A percentile compares a stretch with the other conserved stretches of the same genome.
Conservation (phyloP, 768 basidiomycete genomes). For the Coprinellus aureogranulatus region DNA sequence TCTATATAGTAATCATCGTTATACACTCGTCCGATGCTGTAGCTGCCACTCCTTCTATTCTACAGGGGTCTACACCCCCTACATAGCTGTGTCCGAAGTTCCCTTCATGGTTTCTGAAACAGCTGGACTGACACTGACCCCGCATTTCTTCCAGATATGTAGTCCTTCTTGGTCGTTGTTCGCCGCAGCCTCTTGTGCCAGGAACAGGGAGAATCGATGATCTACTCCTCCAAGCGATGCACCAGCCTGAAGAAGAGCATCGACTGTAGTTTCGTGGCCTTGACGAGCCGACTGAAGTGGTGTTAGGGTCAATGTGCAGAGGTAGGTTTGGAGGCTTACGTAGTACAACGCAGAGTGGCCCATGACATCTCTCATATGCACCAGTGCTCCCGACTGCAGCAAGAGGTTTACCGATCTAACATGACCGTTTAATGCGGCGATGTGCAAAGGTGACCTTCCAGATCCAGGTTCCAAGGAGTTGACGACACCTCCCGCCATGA, state of each 20-base stretch:
- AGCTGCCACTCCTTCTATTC: no score
- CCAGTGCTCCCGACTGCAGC: slow-evolving; percentile 72
- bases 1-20: no score
- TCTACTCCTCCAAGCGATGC: slow-evolving; percentile 72
- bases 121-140: slow-evolving; percentile 24
- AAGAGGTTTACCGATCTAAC: slow-evolving; percentile 43
- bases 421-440: slow-evolving; percentile 71
- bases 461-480: slow-evolving; percentile 71
- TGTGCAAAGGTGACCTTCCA: slow-evolving; percentile 74
- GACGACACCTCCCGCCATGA: slow-evolving; percentile 65
- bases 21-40: no score
- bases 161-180: slow-evolving; percentile 43
- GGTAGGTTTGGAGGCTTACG: slow-evolving; percentile 37
- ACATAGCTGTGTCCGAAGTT: not conserved
- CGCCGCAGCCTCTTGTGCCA: slow-evolving; percentile 36
- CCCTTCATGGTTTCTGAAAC: not conserved
- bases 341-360: slow-evolving; percentile 87
- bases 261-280: slow-evolving; percentile 59
- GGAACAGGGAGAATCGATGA: slow-evolving; percentile 52
- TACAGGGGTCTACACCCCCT: no score
- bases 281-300: slow-evolving; percentile 67
- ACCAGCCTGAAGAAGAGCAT: slow-evolving; percentile 66
- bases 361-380: slow-evolving; percentile 75
- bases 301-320: not conserved
- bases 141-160: slow-evolving; percentile 58